These are phyloP conservation scores for Cladophialophora chaetospira DNA, from an alignment of 2,329 filamentous ascomycete species.

Conservation along the genomic window DNA sequence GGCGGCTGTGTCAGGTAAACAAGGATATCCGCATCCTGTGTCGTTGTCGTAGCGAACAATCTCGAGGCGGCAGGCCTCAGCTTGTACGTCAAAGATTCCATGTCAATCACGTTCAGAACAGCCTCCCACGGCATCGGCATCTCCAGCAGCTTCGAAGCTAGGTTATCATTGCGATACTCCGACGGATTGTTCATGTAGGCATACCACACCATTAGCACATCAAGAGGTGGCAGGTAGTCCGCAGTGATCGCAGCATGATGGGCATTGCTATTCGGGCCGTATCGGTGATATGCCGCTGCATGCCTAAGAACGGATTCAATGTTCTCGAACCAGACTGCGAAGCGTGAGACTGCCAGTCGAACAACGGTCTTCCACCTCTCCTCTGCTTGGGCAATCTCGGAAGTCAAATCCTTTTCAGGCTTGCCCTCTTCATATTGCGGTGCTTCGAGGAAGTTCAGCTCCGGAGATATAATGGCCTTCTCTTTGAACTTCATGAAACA, in stretches of 20 bases:
- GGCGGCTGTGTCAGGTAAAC: constrained; percentile 24
- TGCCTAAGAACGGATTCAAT: constrained; percentile 21
- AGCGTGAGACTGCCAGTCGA: constrained; percentile 24
- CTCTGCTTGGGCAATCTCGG: not conserved
- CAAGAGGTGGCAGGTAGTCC: constrained; percentile 29
- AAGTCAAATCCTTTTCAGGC: not conserved
- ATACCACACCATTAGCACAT: constrained; percentile 32
- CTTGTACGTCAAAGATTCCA: constrained; percentile 19
- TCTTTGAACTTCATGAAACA: constrained; percentile 24
- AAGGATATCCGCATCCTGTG: constrained; percentile 26
- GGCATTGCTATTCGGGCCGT: constrained; percentile 6
- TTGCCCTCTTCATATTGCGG: constrained; percentile 2
- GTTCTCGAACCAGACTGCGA: constrained; percentile 22
- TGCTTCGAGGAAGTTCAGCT: constrained; percentile 10
- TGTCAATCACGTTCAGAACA: constrained; percentile 21
- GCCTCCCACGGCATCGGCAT: constrained; percentile 26
- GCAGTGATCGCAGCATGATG: constrained; percentile 15
- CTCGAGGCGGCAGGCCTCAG: constrained; percentile 19
- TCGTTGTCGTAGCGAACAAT: constrained; percentile 23
- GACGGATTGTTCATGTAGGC: constrained; percentile 22
- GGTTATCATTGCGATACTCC: constrained; percentile 10
- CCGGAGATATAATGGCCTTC: constrained; percentile 5
- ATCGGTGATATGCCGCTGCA: constrained; percentile 22
- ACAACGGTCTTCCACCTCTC: constrained; percentile 22
- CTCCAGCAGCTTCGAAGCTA: constrained; percentile 12